Base-by-base conservation (phyloP, 2,329 filamentous ascomycete species). In the Botryosphaeria dothidea region DNA sequence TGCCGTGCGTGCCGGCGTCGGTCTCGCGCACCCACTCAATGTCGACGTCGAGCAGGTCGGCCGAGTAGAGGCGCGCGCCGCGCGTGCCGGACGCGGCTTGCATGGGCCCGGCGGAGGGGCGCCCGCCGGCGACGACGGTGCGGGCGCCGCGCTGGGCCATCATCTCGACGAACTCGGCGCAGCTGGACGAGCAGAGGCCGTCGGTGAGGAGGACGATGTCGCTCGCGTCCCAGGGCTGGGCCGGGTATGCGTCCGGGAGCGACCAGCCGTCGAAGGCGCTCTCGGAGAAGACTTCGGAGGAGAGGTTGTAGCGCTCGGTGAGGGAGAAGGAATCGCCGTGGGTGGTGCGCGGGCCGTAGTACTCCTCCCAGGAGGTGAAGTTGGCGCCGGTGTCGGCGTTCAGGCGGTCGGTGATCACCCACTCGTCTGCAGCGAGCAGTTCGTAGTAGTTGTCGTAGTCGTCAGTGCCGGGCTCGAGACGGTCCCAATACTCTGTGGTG, bases 71-170 rank as follows among this genome's bases (percentile, higher is more conserved):
- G 65, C 79, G 73, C 0, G 77, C 74, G 19, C 88, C 88, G 66
- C 87, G 85, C 36, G 83, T 83, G 17, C 88, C 88, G 15, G 86
- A 84, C 17, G 86, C 80, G 2, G 81, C 83, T 76, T 89, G 86
- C 79, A 89, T 89, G 0, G 82, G 81, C 0, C 74, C 75, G 0
- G 78, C 69, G 4, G 75, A 72, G 0, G 87, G 86, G 0, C 83
- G 81, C 2, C 88, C 88, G 4, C 88, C 88, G 41, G 85, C 77
- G 3, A 79, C 78, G 43, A 88, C 78, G 9, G 82, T 83, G 65
- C 81, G 82, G 1, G 88, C 82, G 13, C 82, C 81, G 49, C 77
- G 79, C 64, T 79, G 75, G 5, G 78, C 78, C 76, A 88, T 79
- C 49, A 85, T 76, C 46, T 85, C 80, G 19, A 78, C 74, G 68